Percentiles rank a stretch among this genome's conserved stretches.
Conservation (phyloP, 345 rosid genomes). For the Salix arbutifolia region DNA sequence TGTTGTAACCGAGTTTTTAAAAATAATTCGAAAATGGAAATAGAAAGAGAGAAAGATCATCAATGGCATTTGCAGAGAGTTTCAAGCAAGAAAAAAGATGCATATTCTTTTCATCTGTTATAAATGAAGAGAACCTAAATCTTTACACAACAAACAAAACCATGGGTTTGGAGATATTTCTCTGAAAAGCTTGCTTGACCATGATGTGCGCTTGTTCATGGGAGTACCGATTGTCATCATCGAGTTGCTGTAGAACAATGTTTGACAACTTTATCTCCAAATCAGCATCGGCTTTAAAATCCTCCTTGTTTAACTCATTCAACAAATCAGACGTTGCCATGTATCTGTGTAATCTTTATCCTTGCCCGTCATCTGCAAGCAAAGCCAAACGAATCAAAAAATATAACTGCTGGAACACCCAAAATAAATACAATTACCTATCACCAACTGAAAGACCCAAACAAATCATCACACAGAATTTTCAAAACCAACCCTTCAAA, state of each 20-base stretch:
- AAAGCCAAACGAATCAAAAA: not conserved
- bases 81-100: too few relatives aligned
- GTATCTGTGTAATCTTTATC: constrained; percentile 97
- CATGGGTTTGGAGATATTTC: too few relatives aligned
- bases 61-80: too few relatives aligned
- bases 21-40: too few relatives aligned
- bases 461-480: not conserved
- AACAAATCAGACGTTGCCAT: constrained; percentile 99
- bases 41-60: too few relatives aligned
- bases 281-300: constrained; percentile 74
- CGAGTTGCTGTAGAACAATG: constrained; percentile 85
- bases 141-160: too few relatives aligned
- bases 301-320: constrained; percentile 86
- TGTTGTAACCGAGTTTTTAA: too few relatives aligned
- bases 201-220: too few relatives aligned
- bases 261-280: constrained; percentile 76
- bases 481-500: not conserved
- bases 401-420: not conserved
- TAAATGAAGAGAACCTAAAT: too few relatives aligned
- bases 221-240: constrained; percentile 41
- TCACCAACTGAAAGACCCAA: not conserved
- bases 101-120: too few relatives aligned
- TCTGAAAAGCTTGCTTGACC: too few relatives aligned
- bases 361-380: constrained; percentile 89
- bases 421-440: not conserved